phyloP scores from a whole-genome alignment of 148 eudicot genomes.

The Camellia sinensis region DNA sequence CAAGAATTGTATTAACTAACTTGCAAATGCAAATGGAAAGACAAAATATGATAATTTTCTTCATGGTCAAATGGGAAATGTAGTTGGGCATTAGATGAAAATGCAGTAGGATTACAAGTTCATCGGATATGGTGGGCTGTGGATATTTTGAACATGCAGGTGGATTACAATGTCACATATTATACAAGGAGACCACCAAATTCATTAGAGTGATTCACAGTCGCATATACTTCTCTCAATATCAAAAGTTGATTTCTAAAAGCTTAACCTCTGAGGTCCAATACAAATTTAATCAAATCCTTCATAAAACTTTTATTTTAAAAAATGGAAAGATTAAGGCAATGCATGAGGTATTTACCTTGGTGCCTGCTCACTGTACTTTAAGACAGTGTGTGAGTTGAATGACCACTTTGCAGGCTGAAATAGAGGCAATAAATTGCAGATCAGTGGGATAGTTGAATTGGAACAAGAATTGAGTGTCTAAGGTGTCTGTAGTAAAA shows the following conservation, averaged over 20 bases:
- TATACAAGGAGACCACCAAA: not conserved
- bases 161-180: not conserved
- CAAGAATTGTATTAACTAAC: not conserved
- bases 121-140: not conserved
- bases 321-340: not conserved
- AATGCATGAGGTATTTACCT: constrained; percentile 42
- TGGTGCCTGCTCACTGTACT: constrained; percentile 81
- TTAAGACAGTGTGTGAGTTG: constrained; percentile 78
- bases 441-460: constrained; percentile 1
- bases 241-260: not conserved
- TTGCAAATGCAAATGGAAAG: not conserved
- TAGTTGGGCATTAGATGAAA: not conserved
- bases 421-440: constrained; percentile 22
- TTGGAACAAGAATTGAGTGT: no score
- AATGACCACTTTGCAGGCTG: constrained; percentile 96
- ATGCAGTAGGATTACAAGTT: no score
- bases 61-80: not conserved
- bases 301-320: no score
- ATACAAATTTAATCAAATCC: no score
- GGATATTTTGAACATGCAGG: not conserved
- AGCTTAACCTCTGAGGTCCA: not conserved
- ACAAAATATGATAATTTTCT: not conserved
- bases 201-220: not conserved
- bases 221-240: not conserved
- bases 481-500: no score